Evolutionary conservation across 768 basidiomycete genomes (phyloP), one percentile per base, ranked within the genome.

Genomic region (Leccinum incarnatum): DNA sequence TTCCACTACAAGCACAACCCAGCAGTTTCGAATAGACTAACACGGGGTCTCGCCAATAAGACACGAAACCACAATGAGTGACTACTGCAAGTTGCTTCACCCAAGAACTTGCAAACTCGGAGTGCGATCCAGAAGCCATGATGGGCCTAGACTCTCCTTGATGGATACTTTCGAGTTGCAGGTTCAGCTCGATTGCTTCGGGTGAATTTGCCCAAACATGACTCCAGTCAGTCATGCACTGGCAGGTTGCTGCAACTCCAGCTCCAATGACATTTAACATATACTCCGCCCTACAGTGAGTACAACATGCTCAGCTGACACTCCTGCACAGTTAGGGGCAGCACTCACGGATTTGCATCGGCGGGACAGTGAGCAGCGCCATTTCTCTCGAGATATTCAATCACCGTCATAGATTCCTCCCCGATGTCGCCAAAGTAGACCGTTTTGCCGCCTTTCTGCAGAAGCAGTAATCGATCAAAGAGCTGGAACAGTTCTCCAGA

Each of bases 211-310:
- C 69, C 84, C 83, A 87, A 1, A 74, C 59, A 11, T 76, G 67
- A 53, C 80, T 70, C 84, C 85, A 87, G 64, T 86, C 78, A 21
- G 69, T 67, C 9, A 65, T 56, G 11, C 73, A 30, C 11, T 30
- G 30, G 30, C 30, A 76, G 10, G 74, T 72, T 4, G 79, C 76
- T 0, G 82, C 79, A 5, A 79, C 78, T 5, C 84, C 85, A 9
- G 85, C 83, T 19, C 83, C 85, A 46, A 85, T 85, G 25, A 77
- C 80, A 46, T 81, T 76, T 27, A 86, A 72, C 67, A 80, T 78
- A 65, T 77, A 79, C 61, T 80, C 79, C 0, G 79, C 79, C 14
- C 78, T 80, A 58, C 9, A 21, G 3, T 14, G n/a, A 6, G 45
- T 5, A 52, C n/a, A 1, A 2, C 7, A 10, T 8, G 4, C 32